Base-by-base conservation (phyloP, 2,329 filamentous ascomycete species). In the Elsinoe batatas region DNA sequence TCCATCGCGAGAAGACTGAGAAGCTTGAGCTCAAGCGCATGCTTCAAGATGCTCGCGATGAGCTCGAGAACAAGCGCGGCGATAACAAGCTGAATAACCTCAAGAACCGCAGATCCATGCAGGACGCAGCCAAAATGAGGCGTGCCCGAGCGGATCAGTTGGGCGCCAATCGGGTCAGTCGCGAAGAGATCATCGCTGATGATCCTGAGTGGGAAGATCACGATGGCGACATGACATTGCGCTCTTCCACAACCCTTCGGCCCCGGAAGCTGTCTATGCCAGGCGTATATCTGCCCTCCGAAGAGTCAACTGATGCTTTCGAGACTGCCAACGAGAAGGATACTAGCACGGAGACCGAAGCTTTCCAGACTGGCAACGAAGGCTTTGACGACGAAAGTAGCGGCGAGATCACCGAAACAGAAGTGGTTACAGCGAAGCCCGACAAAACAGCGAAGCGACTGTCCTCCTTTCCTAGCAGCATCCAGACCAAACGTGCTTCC, bases 1-100 rank as follows among this genome's bases (percentile, higher is more conserved):
- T 97, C 46, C 91, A 98, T 69, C 87, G 93, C 33, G 93, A 98
- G 71, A 98, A 97, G 82, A 96, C 91, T 0, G 93, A 98, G 71
- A 98, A 96, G 76, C 81, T 97, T 26, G 93, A 98, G 71, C 80
- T 97, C 54, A 91, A 89, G 72, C 87, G 91, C 58, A 88, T 98
- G 80, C 81, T 97, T 30, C 91, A 97, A 72, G 93, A 98, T 65
- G 86, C 91, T 20, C 84, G 91, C 35, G 93, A 98, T 67, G 93
- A 98, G 65, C 74, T 98, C 26, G 93, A 89, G 69, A 72, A 81
- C 46, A 80, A 83, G 58, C 77, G 80, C 47, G 63, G 65, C 11
- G 76, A 72, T 53, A 81, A 75, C 56, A 79, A 81, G 32, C 69
- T 63, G 63, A 69, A 67, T 43, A 67, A 64, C 63, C 69, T 68